phyloP scores from a whole-genome alignment of 2,329 filamentous ascomycete species.

The Colletotrichum orchidophilum region DNA sequence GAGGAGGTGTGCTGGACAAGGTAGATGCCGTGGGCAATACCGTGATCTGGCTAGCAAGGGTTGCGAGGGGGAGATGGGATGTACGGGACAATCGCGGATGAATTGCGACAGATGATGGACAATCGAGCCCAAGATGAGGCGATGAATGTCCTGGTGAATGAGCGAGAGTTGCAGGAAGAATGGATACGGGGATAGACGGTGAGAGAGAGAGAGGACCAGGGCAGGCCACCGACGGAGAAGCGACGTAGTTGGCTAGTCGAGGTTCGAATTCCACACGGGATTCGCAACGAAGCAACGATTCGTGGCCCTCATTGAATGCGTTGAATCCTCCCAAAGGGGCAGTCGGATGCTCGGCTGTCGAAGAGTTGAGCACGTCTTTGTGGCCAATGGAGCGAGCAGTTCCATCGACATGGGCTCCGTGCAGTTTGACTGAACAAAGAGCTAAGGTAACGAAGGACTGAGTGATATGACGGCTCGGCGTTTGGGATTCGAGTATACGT shows the following conservation, averaged over 20 bases:
- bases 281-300: background rate
- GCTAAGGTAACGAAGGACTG: background rate
- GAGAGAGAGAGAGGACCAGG: background rate
- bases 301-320: background rate
- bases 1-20: slow-evolving; percentile 18
- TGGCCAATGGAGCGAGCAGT: background rate
- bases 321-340: background rate
- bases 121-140: background rate
- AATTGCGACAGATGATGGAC: slow-evolving; percentile 29
- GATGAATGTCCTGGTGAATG: background rate
- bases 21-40: slow-evolving; percentile 3
- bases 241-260: background rate
- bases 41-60: slow-evolving; percentile 20
- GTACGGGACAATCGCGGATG: slow-evolving; percentile 24
- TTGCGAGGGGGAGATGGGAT: slow-evolving; percentile 2
- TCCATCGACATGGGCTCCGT: background rate
- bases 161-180: background rate
- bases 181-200: slow-evolving; percentile 4
- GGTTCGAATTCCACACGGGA: background rate
- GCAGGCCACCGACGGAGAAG: background rate
- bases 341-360: background rate
- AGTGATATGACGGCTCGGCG: background rate
- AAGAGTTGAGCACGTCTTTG: background rate
- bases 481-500: background rate
- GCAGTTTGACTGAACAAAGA: background rate